Percentiles rank a stretch among this genome's conserved stretches.
Conservation (phyloP, 345 rosid genomes). For the Euclidium syriacum region DNA sequence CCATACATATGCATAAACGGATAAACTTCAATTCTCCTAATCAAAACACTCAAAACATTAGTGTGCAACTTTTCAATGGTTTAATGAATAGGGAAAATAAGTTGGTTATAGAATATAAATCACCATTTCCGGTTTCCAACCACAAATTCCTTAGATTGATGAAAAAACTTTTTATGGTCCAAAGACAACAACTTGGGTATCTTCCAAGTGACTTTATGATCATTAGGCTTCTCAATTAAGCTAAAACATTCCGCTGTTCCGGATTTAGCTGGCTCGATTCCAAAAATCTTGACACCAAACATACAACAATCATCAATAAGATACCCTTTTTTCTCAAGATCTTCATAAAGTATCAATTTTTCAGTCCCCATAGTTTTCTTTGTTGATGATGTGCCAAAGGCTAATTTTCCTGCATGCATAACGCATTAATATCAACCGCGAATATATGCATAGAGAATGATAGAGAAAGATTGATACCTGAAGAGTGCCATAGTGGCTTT, state of each 20-base stretch:
- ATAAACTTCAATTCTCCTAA: slow-evolving; percentile 19
- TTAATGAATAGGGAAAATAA: not conserved
- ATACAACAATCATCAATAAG: slow-evolving; percentile 20
- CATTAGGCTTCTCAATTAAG: slow-evolving; percentile 20
- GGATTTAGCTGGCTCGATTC: not conserved
- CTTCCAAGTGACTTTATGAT: slow-evolving; percentile 29
- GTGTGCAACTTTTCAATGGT: not conserved
- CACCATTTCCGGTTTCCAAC: slow-evolving; percentile 27
- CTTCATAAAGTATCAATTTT: not conserved
- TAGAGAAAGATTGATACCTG: slow-evolving; percentile 10
- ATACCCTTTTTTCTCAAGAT: slow-evolving; percentile 10
- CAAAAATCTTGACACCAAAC: slow-evolving; percentile 19
- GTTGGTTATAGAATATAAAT: not conserved
- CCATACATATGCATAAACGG: too few relatives aligned
- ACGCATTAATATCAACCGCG: not conserved
- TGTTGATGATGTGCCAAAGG: not conserved
- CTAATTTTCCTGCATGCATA: not conserved
- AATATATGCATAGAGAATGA: not conserved
- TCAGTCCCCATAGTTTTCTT: not conserved
- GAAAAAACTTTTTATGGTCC: not conserved
- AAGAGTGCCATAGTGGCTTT: not conserved
- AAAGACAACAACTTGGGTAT: slow-evolving; percentile 20
- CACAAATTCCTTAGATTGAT: slow-evolving; percentile 18
- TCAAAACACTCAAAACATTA: not conserved
- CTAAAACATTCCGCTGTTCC: slow-evolving; percentile 21